A percentile compares a stretch with the other conserved stretches of the same genome.
Evolutionary conservation across 345 rosid species (phyloP).

Genomic region (Trapa bicornis): DNA sequence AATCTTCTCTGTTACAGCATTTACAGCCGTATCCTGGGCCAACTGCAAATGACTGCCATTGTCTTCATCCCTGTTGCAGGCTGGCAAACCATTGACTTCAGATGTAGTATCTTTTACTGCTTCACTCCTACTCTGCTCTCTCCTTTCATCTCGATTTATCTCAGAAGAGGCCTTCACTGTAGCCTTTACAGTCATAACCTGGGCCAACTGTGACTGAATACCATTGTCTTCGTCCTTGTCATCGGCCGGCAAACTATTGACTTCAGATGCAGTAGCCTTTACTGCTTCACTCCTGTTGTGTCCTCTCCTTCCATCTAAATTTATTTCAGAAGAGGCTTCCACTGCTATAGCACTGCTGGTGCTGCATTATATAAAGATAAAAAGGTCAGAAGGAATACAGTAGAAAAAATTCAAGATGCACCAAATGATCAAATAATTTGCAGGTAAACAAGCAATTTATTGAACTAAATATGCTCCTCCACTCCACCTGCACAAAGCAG

Average conservation of each 20-base stretch:
- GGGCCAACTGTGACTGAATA: conserved; percentile 23
- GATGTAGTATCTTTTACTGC: conserved; percentile 17
- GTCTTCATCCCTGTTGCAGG: conserved; percentile 16
- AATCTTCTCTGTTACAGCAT: conserved; percentile 27
- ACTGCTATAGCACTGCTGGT: conserved; percentile 23
- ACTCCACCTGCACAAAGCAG: neutral
- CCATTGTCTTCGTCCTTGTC: conserved; percentile 19
- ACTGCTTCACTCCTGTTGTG: conserved; percentile 17
- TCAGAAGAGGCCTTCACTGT: conserved; percentile 30
- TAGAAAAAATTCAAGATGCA: neutral
- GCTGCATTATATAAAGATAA: conserved; percentile 22
- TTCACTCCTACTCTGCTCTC: conserved; percentile 14
- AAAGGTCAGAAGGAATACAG: neutral
- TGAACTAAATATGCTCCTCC: neutral
- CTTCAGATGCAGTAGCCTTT: conserved; percentile 16
- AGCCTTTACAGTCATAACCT: conserved; percentile 23
- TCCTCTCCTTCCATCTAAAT: conserved; percentile 15
- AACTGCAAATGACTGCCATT: conserved; percentile 22
- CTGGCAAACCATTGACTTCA: conserved; percentile 16
- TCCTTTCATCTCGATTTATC: conserved; percentile 18
- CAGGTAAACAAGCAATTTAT: neutral
- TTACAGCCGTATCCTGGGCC: conserved; percentile 22
- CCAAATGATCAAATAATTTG: neutral
- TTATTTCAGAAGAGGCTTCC: conserved; percentile 32
- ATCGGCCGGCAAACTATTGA: conserved; percentile 13